A percentile compares a stretch with the other conserved stretches of the same genome.
Evolutionary conservation across 768 basidiomycete species (phyloP).

Genomic region (Leucogyrophana mollusca): DNA sequence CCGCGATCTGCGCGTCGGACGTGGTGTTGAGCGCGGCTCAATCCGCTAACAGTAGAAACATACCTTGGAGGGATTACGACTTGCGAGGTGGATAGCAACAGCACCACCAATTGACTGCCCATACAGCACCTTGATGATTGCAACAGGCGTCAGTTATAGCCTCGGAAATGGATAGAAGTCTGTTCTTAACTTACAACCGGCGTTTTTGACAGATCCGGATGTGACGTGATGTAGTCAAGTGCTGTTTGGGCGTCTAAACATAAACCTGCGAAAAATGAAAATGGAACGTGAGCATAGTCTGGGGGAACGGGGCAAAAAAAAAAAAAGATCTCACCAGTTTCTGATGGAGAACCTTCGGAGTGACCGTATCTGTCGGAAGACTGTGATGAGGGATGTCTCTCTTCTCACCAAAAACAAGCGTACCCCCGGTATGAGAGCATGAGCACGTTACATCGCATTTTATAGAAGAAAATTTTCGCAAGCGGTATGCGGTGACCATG

Average conservation of each 20-base stretch:
- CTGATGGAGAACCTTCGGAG: slow-evolving; percentile 84
- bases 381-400: not conserved
- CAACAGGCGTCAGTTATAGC: not conserved
- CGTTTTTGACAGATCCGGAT: slow-evolving; percentile 65
- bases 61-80: slow-evolving; percentile 70
- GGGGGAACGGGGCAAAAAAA: not conserved
- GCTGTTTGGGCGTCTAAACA: slow-evolving; percentile 83
- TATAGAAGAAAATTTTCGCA: slow-evolving; percentile 75
- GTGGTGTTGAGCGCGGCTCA: not conserved
- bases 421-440: slow-evolving; percentile 94
- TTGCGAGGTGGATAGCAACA: slow-evolving; percentile 85
- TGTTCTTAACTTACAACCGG: slow-evolving; percentile 51
- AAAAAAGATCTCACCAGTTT: slow-evolving; percentile 56
- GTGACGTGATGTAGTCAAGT: slow-evolving; percentile 66
- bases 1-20: slow-evolving; percentile 54
- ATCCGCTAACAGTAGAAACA: slow-evolving; percentile 11
- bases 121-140: slow-evolving; percentile 56
- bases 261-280: slow-evolving; percentile 48
- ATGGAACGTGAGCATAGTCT: not conserved
- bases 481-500: slow-evolving; percentile 89
- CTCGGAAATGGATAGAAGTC: not conserved
- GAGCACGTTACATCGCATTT: slow-evolving; percentile 89
- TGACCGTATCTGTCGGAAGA: slow-evolving; percentile 67
- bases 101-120: slow-evolving; percentile 93
- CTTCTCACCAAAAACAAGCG: slow-evolving; percentile 19